Evolutionary conservation across 1,139 yeast species (phyloP).

Genomic region (Geotrichum bryndzae): DNA sequence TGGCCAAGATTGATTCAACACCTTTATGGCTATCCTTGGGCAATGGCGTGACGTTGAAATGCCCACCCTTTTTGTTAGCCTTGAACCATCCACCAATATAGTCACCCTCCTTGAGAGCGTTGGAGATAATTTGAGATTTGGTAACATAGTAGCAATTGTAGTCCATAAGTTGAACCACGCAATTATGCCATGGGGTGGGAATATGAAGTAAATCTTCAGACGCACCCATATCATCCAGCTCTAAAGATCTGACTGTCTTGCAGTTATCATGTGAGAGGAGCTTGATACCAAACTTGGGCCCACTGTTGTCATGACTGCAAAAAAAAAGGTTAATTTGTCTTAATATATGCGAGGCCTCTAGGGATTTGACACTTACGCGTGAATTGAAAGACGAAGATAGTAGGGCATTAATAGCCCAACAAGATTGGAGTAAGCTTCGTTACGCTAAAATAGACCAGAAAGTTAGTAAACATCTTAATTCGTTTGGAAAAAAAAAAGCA

Average conservation of each 20-base stretch:
- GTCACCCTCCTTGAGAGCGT: constrained; percentile 11
- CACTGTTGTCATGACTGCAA: constrained; percentile 16
- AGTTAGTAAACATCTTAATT: constrained; percentile 1
- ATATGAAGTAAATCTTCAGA: constrained; percentile 19
- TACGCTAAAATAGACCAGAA: constrained; percentile 9
- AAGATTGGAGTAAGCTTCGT: constrained; percentile 19
- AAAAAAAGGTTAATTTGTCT: background rate
- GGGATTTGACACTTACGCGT: constrained; percentile 12
- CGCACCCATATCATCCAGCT: constrained; percentile 12
- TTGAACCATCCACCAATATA: constrained; percentile 15
- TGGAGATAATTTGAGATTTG: constrained; percentile 16
- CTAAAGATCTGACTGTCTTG: constrained; percentile 13
- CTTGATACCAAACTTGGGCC: constrained; percentile 18
- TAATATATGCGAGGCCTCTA: background rate
- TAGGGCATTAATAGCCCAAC: constrained; percentile 19
- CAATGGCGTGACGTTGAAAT: constrained; percentile 1
- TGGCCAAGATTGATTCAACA: background rate
- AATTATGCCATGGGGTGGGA: constrained; percentile 20
- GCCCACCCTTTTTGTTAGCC: constrained; percentile 16
- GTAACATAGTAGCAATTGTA: constrained; percentile 12
- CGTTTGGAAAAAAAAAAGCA: background rate
- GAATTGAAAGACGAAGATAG: constrained; percentile 18
- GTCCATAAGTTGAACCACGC: constrained; percentile 14
- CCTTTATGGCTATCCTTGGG: background rate
- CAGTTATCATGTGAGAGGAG: constrained; percentile 15